These are phyloP conservation scores for Jaapia argillacea DNA, from an alignment of 768 basidiomycete genomes.

Conservation along the genomic window DNA sequence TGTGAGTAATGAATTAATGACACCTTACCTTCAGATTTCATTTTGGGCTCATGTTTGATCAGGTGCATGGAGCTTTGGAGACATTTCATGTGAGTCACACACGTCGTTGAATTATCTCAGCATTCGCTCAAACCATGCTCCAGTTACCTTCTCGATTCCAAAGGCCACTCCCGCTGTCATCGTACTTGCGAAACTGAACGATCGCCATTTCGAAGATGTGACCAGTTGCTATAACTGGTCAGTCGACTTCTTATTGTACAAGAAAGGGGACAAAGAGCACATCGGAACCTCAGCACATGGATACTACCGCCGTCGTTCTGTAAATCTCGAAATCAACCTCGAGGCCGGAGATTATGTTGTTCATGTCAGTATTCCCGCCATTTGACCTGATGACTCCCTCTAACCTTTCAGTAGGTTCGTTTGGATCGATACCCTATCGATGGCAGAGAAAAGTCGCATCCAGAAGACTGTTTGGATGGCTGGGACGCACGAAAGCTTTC, in stretches of 20 bases:
- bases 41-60: background rate
- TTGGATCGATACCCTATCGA: background rate
- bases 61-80: slow-evolving; percentile 41
- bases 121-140: background rate
- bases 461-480: background rate
- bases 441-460: background rate
- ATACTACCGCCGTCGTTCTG: slow-evolving; percentile 14
- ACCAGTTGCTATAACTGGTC: slow-evolving; percentile 14
- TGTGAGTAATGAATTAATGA: slow-evolving; percentile 2
- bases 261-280: slow-evolving; percentile 11
- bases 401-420: background rate
- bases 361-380: slow-evolving; percentile 13
- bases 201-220: slow-evolving; percentile 20
- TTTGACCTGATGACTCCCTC: background rate
- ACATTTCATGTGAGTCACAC: slow-evolving; percentile 37
- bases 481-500: background rate
- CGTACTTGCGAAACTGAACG: slow-evolving; percentile 22
- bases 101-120: slow-evolving; percentile 2
- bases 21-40: background rate
- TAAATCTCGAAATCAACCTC: slow-evolving; percentile 12
- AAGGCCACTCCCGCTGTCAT: slow-evolving; percentile 15
- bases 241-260: slow-evolving; percentile 22
- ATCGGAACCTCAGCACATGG: slow-evolving; percentile 12
- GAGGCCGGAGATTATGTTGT: slow-evolving; percentile 22
- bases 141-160: slow-evolving; percentile 21